Evolutionary conservation across 2,329 filamentous ascomycete genomes (phyloP), one percentile per base, ranked within the genome.

Genomic region (Neopestalotiopsis sp.): DNA sequence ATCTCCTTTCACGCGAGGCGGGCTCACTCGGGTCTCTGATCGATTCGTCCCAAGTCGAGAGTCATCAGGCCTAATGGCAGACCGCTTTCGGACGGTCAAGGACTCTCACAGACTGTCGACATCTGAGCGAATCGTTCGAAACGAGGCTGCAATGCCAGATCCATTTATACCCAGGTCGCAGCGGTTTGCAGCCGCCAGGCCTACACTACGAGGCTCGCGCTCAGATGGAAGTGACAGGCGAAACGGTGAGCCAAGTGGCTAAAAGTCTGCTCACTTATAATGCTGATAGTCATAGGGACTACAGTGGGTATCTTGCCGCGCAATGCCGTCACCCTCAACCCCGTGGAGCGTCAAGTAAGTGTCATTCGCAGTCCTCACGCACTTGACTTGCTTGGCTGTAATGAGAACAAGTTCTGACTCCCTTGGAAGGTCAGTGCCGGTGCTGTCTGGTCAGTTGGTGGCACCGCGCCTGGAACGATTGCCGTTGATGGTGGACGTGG

Each of bases 391-490:
- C 5, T 30, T 59, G 57, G 17, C 30, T 59, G 24, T 34, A 20
- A 30, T 65, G 28, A 49, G 14, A n/a, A 6, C n/a, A n/a, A 9
- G 9, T 40, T 30, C 28, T 59, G 13, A 59, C n/a, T 42, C 61
- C 17, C 12, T 30, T 20, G 30, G 17, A 32, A 67, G 76, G 82
- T 89, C 70, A 95, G 92, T 77, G 81, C 85, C 70, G 91, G 92
- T 2, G 87, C 90, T 10, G 86, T 95, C 20, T 97, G 93, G 94
- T 88, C 90, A 20, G 90, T 96, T 12, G 92, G 93, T 32, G 92
- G 92, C n/a, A 77, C 88, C 10, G 87, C 88, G 64, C 87, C 89
- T n/a, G 82, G 84, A 7, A 83, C 82, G 32, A 81, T 85, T 17
- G 86, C 86, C 13, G 82, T 91, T 24, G 83, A 91, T 61, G 86